These are phyloP conservation scores for Stylonectria norvegica DNA, from an alignment of 2,329 filamentous ascomycete species.

Conservation along the genomic window DNA sequence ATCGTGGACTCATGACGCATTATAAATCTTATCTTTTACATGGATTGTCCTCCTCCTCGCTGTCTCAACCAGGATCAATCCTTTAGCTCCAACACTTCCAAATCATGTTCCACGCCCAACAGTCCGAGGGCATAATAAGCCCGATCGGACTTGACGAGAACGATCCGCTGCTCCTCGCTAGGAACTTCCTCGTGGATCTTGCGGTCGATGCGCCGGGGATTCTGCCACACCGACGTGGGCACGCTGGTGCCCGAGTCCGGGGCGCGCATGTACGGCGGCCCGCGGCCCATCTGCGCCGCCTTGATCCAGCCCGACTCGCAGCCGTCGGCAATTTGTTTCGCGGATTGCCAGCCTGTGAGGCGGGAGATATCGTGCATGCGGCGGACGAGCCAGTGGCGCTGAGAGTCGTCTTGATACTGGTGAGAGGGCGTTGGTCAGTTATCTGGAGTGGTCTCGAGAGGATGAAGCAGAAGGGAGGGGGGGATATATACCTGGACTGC, in stretches of 20 bases:
- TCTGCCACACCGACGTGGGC: slow-evolving; percentile 45
- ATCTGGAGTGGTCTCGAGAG: not conserved
- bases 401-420: slow-evolving; percentile 66
- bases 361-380: slow-evolving; percentile 72
- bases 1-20: slow-evolving; percentile 1
- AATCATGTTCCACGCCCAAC: slow-evolving; percentile 72
- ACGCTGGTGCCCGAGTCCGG: slow-evolving; percentile 34
- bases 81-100: slow-evolving; percentile 59
- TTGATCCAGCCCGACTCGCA: slow-evolving; percentile 84
- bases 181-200: slow-evolving; percentile 45
- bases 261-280: slow-evolving; percentile 66
- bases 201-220: slow-evolving; percentile 49
- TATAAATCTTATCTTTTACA: slow-evolving; percentile 1
- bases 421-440: not conserved
- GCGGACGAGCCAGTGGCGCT: slow-evolving; percentile 74
- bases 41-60: slow-evolving; percentile 1
- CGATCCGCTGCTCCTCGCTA: slow-evolving; percentile 46
- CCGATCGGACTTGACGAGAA: slow-evolving; percentile 60
- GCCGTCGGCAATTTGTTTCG: slow-evolving; percentile 74
- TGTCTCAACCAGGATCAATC: slow-evolving; percentile 28
- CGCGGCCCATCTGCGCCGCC: slow-evolving; percentile 67
- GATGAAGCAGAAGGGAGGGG: not conserved
- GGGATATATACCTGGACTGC: slow-evolving; percentile 60
- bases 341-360: slow-evolving; percentile 84
- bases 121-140: slow-evolving; percentile 76